Conservation (phyloP, 2,329 filamentous ascomycete genomes). For the Hypomyces perniciosus region DNA sequence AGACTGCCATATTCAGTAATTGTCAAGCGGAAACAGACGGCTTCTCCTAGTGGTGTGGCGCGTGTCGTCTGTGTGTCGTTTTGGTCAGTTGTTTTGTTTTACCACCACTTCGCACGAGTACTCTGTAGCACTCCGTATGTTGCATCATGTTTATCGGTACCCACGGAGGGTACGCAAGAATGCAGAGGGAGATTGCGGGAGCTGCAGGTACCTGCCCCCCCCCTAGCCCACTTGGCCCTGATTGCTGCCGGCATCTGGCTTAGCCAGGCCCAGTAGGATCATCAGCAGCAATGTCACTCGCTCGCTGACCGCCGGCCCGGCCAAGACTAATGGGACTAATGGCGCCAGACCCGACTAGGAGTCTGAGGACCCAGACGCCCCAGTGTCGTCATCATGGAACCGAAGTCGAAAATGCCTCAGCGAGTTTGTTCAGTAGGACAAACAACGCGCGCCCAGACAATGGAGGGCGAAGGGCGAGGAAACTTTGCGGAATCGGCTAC, state of each 20-base stretch:
- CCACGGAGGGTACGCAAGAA: slow-evolving; percentile 9
- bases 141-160: not conserved
- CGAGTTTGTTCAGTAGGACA: not conserved
- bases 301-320: slow-evolving; percentile 2
- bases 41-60: too few relatives aligned
- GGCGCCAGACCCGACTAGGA: too few relatives aligned
- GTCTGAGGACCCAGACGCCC: not conserved
- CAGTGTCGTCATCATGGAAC: slow-evolving; percentile 12
- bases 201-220: slow-evolving; percentile 9
- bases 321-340: not conserved
- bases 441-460: not conserved
- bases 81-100: not conserved
- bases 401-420: slow-evolving; percentile 15
- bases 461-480: not conserved
- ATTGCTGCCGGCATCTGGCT: not conserved
- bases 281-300: not conserved
- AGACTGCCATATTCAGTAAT: too few relatives aligned
- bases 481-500: too few relatives aligned
- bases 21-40: too few relatives aligned
- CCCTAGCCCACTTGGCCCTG: too few relatives aligned
- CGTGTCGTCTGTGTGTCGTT: too few relatives aligned
- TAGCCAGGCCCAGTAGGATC: not conserved
- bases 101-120: too few relatives aligned
- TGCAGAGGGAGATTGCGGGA: slow-evolving; percentile 10
- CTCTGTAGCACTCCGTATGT: not conserved